Conservation (phyloP, 2,329 filamentous ascomycete species). For the Hirsutella minnesotensis region DNA sequence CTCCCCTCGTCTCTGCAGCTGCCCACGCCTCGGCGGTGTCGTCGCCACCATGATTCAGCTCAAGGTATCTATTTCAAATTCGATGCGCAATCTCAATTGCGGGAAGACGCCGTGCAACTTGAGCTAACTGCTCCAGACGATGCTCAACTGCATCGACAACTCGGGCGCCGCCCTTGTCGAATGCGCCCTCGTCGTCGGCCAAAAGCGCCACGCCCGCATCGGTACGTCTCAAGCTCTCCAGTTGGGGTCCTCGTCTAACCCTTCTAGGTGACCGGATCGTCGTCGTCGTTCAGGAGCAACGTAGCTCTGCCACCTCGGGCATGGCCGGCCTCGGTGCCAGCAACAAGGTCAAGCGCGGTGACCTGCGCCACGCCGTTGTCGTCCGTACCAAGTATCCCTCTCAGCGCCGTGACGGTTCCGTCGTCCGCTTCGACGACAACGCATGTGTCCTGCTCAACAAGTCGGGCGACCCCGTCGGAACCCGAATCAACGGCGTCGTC, state of each 20-base stretch:
- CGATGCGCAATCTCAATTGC: too few species aligned
- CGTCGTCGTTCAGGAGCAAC: slow-evolving; percentile 94
- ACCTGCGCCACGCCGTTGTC: slow-evolving; percentile 91
- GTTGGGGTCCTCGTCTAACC: too few species aligned
- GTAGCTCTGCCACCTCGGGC: slow-evolving; percentile 61
- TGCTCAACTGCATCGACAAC: slow-evolving; percentile 99
- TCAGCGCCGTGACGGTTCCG: slow-evolving; percentile 76
- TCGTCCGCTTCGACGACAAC: slow-evolving; percentile 93
- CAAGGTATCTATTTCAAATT: slow-evolving; percentile 62
- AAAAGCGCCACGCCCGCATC: slow-evolving; percentile 79
- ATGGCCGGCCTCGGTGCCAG: slow-evolving; percentile 61
- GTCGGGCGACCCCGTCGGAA: slow-evolving; percentile 87
- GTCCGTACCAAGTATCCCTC: slow-evolving; percentile 84
- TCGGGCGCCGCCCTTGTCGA: slow-evolving; percentile 95
- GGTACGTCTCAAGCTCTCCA: slow-evolving; percentile 48
- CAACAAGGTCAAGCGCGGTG: slow-evolving; percentile 90
- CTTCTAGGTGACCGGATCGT: slow-evolving; percentile 82
- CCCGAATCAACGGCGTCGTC: slow-evolving; percentile 83
- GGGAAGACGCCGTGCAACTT: neutral
- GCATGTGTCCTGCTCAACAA: slow-evolving; percentile 97
- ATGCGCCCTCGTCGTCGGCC: slow-evolving; percentile 84
- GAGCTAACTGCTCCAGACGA: slow-evolving; percentile 49
- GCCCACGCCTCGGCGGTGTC: slow-evolving; percentile 1
- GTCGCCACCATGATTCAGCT: slow-evolving; percentile 78
- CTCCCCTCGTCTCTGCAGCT: neutral